Conservation (phyloP, 1,284 basidiomycete species). For the Cerrena zonata region DNA sequence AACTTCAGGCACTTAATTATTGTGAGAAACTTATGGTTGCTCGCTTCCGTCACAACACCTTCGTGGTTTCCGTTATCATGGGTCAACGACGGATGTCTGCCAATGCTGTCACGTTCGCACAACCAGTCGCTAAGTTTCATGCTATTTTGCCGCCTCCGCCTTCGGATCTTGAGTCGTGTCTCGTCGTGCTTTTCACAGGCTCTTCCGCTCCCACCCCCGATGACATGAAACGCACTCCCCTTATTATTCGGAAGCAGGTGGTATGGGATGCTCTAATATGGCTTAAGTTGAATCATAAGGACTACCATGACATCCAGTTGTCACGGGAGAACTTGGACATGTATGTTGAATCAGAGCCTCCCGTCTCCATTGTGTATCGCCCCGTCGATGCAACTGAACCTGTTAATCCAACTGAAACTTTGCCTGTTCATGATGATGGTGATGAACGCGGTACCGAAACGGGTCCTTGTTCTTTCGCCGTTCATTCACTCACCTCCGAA, state of each 20-base stretch:
- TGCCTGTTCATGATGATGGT: slow-evolving; percentile 21
- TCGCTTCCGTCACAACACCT: slow-evolving; percentile 25
- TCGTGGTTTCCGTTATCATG: slow-evolving; percentile 24
- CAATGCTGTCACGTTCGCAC: slow-evolving; percentile 32
- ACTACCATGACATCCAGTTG: slow-evolving; percentile 33
- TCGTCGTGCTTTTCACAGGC: slow-evolving; percentile 33
- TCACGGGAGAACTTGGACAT: slow-evolving; percentile 26
- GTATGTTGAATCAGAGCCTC: slow-evolving; percentile 28
- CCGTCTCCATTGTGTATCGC: slow-evolving; percentile 21
- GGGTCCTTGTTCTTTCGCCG: slow-evolving; percentile 32
- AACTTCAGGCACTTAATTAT: slow-evolving; percentile 25
- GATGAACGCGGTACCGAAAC: slow-evolving; percentile 24
- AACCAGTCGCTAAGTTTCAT: slow-evolving; percentile 31
- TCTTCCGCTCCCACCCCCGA: slow-evolving; percentile 25
- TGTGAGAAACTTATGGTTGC: slow-evolving; percentile 31
- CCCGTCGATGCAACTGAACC: background rate
- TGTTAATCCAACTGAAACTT: background rate
- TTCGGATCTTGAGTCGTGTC: slow-evolving; percentile 31
- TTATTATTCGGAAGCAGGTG: slow-evolving; percentile 26
- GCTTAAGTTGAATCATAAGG: slow-evolving; percentile 34
- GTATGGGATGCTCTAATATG: slow-evolving; percentile 31
- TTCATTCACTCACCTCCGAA: slow-evolving; percentile 29
- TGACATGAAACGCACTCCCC: slow-evolving; percentile 31
- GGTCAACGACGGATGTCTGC: slow-evolving; percentile 13
- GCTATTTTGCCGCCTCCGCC: slow-evolving; percentile 27